phyloP scores from a whole-genome alignment of 257 asterid genomes.

The Solanum ossicruentum region DNA sequence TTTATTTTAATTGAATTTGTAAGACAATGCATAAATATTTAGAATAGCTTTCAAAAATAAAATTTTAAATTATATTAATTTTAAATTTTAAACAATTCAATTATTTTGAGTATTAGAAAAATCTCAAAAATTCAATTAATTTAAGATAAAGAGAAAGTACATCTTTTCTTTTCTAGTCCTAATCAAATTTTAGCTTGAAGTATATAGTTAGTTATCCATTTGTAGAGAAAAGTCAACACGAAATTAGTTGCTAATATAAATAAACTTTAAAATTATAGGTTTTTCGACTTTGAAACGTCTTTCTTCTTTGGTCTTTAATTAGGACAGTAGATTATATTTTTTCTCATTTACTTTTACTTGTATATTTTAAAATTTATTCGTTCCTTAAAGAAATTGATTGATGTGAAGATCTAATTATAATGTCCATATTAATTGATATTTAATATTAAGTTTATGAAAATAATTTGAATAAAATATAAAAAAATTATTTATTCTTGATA shows the following conservation, averaged over 20 bases:
- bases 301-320: neutral
- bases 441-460: rapidly evolving
- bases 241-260: neutral
- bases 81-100: no score
- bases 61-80: no score
- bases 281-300: neutral
- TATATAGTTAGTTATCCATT: neutral
- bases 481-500: neutral
- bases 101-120: no score
- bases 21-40: no score
- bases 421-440: neutral
- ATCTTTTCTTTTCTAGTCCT: neutral
- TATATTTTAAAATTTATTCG: no score
- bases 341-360: no score
- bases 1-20: no score
- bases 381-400: no score
- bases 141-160: no score
- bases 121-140: no score
- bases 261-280: neutral
- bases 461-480: neutral
- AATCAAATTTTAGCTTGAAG: neutral
- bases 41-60: no score
- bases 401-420: no score
- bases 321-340: neutral
- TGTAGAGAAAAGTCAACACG: neutral